phyloP scores from a whole-genome alignment of 805 yeast species.

The Zygotorulaspora florentina region DNA sequence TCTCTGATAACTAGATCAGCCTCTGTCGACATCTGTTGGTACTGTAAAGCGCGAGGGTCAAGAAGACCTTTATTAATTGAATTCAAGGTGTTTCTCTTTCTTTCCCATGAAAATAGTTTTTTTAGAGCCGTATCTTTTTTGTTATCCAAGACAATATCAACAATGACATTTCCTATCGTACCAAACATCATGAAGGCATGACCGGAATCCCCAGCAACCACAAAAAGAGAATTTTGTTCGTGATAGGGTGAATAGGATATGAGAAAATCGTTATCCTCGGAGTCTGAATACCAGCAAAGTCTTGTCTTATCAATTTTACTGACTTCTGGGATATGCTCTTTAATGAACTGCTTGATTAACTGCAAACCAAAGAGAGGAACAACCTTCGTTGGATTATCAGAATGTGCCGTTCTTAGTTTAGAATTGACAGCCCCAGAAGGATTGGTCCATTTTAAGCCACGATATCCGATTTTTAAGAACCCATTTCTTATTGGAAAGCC shows the following conservation, averaged over 20 bases:
- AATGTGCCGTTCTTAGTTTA: slow-evolving; percentile 25
- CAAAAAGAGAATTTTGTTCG: slow-evolving; percentile 28
- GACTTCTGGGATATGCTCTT: slow-evolving; percentile 29
- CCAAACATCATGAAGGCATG: slow-evolving; percentile 40
- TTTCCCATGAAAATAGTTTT: slow-evolving; percentile 26
- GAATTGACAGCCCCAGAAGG: slow-evolving; percentile 22
- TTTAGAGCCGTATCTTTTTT: slow-evolving; percentile 18
- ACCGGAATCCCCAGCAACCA: slow-evolving; percentile 40
- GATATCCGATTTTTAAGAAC: slow-evolving; percentile 30
- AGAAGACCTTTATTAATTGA: slow-evolving; percentile 22
- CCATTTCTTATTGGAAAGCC: slow-evolving; percentile 33
- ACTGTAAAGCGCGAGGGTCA: slow-evolving; percentile 28
- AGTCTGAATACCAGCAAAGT: slow-evolving; percentile 38
- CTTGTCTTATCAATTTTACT: slow-evolving; percentile 23
- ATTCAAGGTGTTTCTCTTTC: slow-evolving; percentile 25
- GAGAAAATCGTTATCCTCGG: slow-evolving; percentile 35
- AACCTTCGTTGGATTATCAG: slow-evolving; percentile 22
- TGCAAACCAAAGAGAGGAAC: slow-evolving; percentile 31
- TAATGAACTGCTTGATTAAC: slow-evolving; percentile 25
- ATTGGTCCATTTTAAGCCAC: slow-evolving; percentile 34
- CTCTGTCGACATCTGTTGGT: slow-evolving; percentile 26
- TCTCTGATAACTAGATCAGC: slow-evolving; percentile 21
- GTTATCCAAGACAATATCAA: slow-evolving; percentile 14
- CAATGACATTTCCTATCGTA: slow-evolving; percentile 31
- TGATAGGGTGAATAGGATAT: slow-evolving; percentile 35